A percentile compares a stretch with the other conserved stretches of the same genome.
These are phyloP conservation scores for Chenopodium berlandieri DNA, from an alignment of 148 eudicot species.

Conservation along the genomic window DNA sequence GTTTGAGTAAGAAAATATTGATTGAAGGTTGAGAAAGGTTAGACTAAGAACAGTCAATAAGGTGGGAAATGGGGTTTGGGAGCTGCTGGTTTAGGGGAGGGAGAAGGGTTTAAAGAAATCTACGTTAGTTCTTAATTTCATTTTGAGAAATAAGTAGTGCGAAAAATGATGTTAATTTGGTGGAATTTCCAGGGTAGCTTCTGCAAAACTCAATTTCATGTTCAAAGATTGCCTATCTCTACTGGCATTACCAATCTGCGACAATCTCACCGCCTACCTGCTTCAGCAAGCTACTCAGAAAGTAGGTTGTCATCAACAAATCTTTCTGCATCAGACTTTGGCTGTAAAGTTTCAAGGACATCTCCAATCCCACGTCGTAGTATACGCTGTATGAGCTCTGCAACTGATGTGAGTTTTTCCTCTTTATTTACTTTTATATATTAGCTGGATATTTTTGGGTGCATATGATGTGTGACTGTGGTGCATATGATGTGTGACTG, in stretches of 20 bases:
- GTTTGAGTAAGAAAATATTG: not conserved
- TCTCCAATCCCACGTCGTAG: not conserved
- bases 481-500: no score
- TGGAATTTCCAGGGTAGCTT: conserved; percentile 5
- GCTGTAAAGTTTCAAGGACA: not conserved
- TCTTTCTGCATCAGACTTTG: not conserved
- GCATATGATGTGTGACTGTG: not conserved
- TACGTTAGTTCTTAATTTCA: not conserved
- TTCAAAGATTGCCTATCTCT: conserved; percentile 10
- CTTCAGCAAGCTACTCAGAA: conserved; percentile 5
- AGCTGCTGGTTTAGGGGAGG: not conserved
- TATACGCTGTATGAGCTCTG: conserved; percentile 5
- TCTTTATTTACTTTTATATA: not conserved
- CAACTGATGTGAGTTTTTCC: not conserved
- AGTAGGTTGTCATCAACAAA: conserved; percentile 4
- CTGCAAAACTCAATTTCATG: not conserved
- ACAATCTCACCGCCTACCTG: not conserved
- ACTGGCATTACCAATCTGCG: conserved; percentile 3
- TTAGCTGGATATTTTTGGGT: not conserved
- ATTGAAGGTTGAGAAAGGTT: no score
- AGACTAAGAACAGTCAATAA: no score
- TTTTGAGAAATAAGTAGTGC: not conserved
- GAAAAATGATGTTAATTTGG: not conserved
- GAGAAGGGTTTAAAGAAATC: not conserved
- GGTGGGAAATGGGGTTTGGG: not conserved